These are phyloP conservation scores for Sarocladium oryzae DNA, from an alignment of 2,329 filamentous ascomycete genomes.

Conservation along the genomic window DNA sequence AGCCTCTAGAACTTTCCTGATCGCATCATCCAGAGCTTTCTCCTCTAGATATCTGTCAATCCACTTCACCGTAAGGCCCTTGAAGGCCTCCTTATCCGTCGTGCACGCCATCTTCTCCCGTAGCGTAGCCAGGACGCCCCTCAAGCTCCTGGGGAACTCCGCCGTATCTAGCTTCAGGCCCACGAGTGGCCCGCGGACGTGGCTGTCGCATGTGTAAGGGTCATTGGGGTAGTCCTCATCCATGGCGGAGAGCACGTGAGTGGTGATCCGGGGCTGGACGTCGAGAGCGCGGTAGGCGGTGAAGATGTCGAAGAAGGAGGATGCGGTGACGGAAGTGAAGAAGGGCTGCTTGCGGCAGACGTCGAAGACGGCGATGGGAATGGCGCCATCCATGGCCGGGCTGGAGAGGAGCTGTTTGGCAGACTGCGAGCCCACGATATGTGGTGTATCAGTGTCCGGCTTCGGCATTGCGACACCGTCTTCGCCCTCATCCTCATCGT, in stretches of 20 bases:
- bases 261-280: constrained; percentile 58
- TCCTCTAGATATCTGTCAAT: constrained; percentile 44
- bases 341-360: constrained; percentile 73
- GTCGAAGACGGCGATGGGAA: constrained; percentile 88
- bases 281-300: constrained; percentile 60
- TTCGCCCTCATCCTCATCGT: constrained; percentile 36
- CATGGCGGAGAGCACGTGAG: constrained; percentile 66
- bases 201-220: constrained; percentile 61
- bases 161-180: constrained; percentile 57
- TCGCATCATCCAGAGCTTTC: constrained; percentile 47
- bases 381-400: constrained; percentile 84
- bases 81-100: constrained; percentile 38
- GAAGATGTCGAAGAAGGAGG: constrained; percentile 77
- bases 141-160: constrained; percentile 67
- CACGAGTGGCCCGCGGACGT: constrained; percentile 63
- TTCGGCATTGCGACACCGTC: constrained; percentile 39
- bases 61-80: constrained; percentile 46
- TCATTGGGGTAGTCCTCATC: constrained; percentile 51
- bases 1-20: constrained; percentile 49
- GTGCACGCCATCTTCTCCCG: constrained; percentile 41
- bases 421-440: constrained; percentile 40
- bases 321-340: constrained; percentile 58
- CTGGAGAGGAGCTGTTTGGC: constrained; percentile 58
- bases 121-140: constrained; percentile 56
- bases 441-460: constrained; percentile 30